Conservation (phyloP, 1,284 basidiomycete genomes). For the Cystobasidium pallidum region DNA sequence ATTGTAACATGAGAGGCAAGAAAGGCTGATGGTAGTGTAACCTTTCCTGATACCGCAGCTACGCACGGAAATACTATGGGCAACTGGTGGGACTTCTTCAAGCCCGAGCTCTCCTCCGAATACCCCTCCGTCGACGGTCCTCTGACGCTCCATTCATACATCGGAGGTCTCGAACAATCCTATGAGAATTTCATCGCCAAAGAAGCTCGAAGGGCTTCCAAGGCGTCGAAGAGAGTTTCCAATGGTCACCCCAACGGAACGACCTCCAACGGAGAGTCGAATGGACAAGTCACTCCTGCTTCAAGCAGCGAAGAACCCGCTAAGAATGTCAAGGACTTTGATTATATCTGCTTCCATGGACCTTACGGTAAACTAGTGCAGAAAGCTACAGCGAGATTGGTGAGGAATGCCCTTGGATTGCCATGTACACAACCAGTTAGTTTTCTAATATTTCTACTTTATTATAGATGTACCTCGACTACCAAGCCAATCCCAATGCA, state of each 20-base stretch:
- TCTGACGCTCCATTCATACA: slow-evolving; percentile 92
- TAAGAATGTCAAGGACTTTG: slow-evolving; percentile 56
- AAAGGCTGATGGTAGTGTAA: too few relatives aligned
- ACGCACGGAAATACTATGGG: slow-evolving; percentile 97
- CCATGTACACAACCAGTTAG: too few relatives aligned
- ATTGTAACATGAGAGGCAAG: too few relatives aligned
- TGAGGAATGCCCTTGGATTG: slow-evolving; percentile 45
- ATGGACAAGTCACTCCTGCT: slow-evolving; percentile 12
- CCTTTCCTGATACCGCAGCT: slow-evolving; percentile 61
- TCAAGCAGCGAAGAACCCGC: slow-evolving; percentile 4
- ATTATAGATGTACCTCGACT: slow-evolving; percentile 87
- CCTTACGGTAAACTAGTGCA: slow-evolving; percentile 99
- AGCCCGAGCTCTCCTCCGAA: slow-evolving; percentile 87
- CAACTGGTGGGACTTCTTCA: slow-evolving; percentile 98
- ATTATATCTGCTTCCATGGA: slow-evolving; percentile 61
- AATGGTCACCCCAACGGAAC: slow-evolving; percentile 52
- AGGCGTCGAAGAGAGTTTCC: slow-evolving; percentile 54
- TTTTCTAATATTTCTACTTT: too few relatives aligned
- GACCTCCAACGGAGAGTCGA: not conserved
- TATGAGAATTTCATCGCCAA: slow-evolving; percentile 88
- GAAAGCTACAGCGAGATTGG: slow-evolving; percentile 91
- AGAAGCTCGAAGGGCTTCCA: slow-evolving; percentile 52
- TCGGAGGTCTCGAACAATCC: slow-evolving; percentile 87
- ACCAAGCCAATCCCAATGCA: slow-evolving; percentile 73
- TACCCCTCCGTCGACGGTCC: slow-evolving; percentile 98